Base-by-base conservation (phyloP, 2,329 filamentous ascomycete species). In the Pseudocercospora cruenta region DNA sequence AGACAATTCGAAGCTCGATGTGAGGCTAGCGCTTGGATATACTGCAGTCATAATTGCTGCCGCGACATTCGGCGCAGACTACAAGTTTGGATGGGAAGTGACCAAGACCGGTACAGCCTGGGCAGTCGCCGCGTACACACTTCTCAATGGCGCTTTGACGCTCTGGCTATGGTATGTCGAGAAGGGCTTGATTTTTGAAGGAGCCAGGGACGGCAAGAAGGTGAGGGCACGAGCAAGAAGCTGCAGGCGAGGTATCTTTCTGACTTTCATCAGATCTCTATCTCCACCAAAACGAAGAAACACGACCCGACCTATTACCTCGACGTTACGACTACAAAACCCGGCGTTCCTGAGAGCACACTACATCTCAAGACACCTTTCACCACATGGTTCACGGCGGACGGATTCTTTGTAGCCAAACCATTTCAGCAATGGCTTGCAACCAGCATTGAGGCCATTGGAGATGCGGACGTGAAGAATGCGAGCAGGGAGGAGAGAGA, bases 11-110 rank as follows among this genome's bases (percentile, higher is more conserved):
- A 88, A 95, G 57, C 88, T 89, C 74, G 94, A 98, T 76, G 87
- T 96, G 57, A 92, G 93, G 62, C 88, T 99, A 54, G 85, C 84
- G 0, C 84, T 99, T 8, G 95, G 95, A 69, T 98, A 96, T 81
- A 80, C 84, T 21, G 91, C 93, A 67, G 93, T 98, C 74, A 78
- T 85, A 66, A 88, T 97, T 68, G 90, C 93, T 19, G 94, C 86
- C 22, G 90, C 88, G 67, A 93, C 92, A 74, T 98, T 98, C 84
- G 88, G 88, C 69, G 94, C 93, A 82, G 95, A 99, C 85, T 96
- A 93, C 83, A 92, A 92, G 77, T 84, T 93, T 57, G 94, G 94
- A 73, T 98, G 95, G 85, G 92, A 97, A 69, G 83, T 81, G 67
- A 97, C 94, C 19, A 96, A 95, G 80, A 82, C 85, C 69, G 94